These are phyloP conservation scores for Emmonsiellopsis sp. DNA, from an alignment of 2,329 filamentous ascomycete genomes.

Conservation along the genomic window DNA sequence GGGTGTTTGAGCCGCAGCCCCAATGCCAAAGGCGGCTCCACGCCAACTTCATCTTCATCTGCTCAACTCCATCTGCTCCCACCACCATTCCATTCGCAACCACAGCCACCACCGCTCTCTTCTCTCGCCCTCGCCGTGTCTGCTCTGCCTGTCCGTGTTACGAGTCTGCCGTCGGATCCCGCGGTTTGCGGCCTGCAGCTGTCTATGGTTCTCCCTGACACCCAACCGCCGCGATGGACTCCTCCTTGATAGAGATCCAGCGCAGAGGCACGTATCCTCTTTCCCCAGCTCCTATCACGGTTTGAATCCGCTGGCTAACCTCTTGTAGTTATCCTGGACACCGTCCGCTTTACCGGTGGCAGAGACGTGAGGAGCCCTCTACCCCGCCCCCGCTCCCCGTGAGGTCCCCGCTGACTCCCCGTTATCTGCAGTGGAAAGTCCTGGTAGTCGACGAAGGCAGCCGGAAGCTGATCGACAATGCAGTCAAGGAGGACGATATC, in stretches of 20 bases:
- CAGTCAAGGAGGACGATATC: constrained; percentile 90
- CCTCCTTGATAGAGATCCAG: constrained; percentile 79
- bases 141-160: background rate
- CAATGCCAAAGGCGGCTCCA: too few species aligned
- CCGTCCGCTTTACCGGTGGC: constrained; percentile 67
- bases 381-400: constrained; percentile 14
- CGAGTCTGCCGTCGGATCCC: background rate
- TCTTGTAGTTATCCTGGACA: constrained; percentile 57
- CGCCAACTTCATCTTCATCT: too few species aligned
- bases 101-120: background rate
- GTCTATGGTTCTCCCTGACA: constrained; percentile 22
- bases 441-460: constrained; percentile 79
- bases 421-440: constrained; percentile 74
- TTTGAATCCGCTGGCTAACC: background rate
- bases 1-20: too few species aligned
- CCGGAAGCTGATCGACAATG: constrained; percentile 80
- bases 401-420: constrained; percentile 20
- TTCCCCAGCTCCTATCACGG: background rate
- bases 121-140: background rate
- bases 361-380: constrained; percentile 56
- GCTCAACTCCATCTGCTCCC: too few species aligned
- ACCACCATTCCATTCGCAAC: too few species aligned
- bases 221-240: constrained; percentile 56
- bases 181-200: constrained; percentile 6
- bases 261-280: constrained; percentile 52